Conservation (phyloP, 495 filamentous ascomycete genomes). For the Aspergillus heteromorphus region DNA sequence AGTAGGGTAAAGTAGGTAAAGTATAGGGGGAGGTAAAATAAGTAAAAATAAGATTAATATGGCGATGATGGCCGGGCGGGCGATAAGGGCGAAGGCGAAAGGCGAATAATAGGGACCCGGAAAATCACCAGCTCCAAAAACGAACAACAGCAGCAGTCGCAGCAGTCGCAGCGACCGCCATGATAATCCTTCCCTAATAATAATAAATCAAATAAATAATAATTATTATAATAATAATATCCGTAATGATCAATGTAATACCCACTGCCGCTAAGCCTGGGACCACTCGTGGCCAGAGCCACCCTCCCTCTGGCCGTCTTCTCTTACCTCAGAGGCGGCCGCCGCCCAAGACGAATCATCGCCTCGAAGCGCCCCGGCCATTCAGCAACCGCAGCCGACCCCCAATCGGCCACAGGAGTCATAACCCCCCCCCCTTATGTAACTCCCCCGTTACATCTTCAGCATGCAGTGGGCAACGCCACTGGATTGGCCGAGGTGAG, state of each 20-base stretch:
- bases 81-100: conserved; percentile 5
- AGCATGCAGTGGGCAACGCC: background rate
- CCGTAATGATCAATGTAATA: background rate
- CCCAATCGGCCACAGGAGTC: background rate
- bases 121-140: background rate
- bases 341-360: background rate
- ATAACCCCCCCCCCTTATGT: background rate
- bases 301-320: background rate
- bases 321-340: conserved; percentile 3
- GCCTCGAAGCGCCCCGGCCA: background rate
- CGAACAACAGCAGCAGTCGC: background rate
- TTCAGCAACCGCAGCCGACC: background rate
- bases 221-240: conserved; percentile 3
- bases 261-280: background rate
- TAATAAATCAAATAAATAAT: too few relatives aligned
- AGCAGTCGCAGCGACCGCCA: background rate
- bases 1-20: too few relatives aligned
- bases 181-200: background rate
- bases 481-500: background rate
- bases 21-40: conserved; percentile 5
- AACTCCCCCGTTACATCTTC: conserved; percentile 7
- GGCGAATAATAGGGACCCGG: conserved; percentile 8
- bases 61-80: conserved; percentile 29
- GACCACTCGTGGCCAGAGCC: conserved; percentile 6
- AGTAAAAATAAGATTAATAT: conserved; percentile 3